These are phyloP conservation scores for Pogostemon cablin DNA, from an alignment of 257 asterid genomes.

Conservation along the genomic window DNA sequence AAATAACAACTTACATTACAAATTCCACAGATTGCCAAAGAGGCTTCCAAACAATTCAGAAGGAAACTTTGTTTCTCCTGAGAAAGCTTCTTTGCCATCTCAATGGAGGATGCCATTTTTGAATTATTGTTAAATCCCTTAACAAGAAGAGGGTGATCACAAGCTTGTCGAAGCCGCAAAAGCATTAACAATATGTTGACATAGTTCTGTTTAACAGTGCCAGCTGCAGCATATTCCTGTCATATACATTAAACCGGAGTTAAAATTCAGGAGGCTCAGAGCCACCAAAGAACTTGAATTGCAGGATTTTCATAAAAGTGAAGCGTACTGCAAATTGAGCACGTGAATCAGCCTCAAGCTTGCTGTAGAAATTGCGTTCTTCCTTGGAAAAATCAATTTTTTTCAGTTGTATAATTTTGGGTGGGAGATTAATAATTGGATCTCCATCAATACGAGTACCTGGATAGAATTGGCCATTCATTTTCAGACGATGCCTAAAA, in stretches of 20 bases:
- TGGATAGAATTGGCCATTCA: conserved; percentile 34
- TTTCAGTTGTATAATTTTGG: conserved; percentile 73
- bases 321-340: conserved; percentile 96
- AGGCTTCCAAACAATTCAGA: conserved; percentile 82
- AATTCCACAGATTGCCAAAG: conserved; percentile 85
- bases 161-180: conserved; percentile 96
- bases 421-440: conserved; percentile 86
- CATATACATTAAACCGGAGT: conserved; percentile 29
- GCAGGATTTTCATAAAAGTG: conserved; percentile 25
- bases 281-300: conserved; percentile 22
- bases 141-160: conserved; percentile 98
- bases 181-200: conserved; percentile 93
- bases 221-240: conserved; percentile 97
- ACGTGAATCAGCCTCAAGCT: conserved; percentile 87
- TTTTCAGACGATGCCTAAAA: neutral
- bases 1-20: conserved; percentile 70
- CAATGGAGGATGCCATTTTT: conserved; percentile 68
- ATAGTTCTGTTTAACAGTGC: conserved; percentile 94
- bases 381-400: conserved; percentile 80
- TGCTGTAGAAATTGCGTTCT: conserved; percentile 82
- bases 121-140: conserved; percentile 61
- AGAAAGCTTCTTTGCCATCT: conserved; percentile 78
- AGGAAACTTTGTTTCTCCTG: conserved; percentile 64
- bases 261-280: conserved; percentile 24
- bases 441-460: conserved; percentile 89